These are phyloP conservation scores for Panaeolus papilionaceus DNA, from an alignment of 768 basidiomycete genomes.

Conservation along the genomic window DNA sequence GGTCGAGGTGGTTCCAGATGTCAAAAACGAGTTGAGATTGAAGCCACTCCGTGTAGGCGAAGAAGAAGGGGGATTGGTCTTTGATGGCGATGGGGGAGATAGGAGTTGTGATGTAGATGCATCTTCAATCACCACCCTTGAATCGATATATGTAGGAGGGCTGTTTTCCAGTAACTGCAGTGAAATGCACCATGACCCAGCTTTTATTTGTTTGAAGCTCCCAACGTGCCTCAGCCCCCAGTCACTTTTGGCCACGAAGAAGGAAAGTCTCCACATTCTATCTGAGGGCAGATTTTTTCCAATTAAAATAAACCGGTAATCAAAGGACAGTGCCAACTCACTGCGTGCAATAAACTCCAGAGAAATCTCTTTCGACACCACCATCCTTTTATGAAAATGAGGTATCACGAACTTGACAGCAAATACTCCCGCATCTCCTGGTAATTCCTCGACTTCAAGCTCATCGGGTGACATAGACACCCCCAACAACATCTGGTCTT, in stretches of 20 bases:
- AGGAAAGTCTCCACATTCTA: slow-evolving; percentile 62
- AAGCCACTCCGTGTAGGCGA: slow-evolving; percentile 19
- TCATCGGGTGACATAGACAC: slow-evolving; percentile 54
- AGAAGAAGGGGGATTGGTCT: neutral
- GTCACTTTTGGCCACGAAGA: slow-evolving; percentile 36
- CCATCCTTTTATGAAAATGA: slow-evolving; percentile 77
- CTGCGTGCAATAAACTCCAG: slow-evolving; percentile 73
- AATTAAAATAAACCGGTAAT: too few species aligned
- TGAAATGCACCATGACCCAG: slow-evolving; percentile 54
- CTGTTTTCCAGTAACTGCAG: slow-evolving; percentile 62
- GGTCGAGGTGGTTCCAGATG: neutral
- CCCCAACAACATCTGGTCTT: slow-evolving; percentile 59
- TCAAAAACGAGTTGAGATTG: neutral
- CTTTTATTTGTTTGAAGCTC: slow-evolving; percentile 17
- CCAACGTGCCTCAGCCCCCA: neutral
- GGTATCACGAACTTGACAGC: slow-evolving; percentile 55
- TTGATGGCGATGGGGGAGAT: slow-evolving; percentile 1
- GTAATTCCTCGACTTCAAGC: slow-evolving; percentile 58
- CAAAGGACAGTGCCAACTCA: slow-evolving; percentile 24
- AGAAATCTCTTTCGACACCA: slow-evolving; percentile 55
- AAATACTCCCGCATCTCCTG: slow-evolving; percentile 59
- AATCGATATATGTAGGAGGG: slow-evolving; percentile 63
- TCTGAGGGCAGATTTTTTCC: slow-evolving; percentile 36
- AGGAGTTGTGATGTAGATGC: slow-evolving; percentile 8
- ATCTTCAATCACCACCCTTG: slow-evolving; percentile 44